These are phyloP conservation scores for Globisporangium camurandrum DNA, from an alignment of 352 stramenopile genomes.

Conservation along the genomic window DNA sequence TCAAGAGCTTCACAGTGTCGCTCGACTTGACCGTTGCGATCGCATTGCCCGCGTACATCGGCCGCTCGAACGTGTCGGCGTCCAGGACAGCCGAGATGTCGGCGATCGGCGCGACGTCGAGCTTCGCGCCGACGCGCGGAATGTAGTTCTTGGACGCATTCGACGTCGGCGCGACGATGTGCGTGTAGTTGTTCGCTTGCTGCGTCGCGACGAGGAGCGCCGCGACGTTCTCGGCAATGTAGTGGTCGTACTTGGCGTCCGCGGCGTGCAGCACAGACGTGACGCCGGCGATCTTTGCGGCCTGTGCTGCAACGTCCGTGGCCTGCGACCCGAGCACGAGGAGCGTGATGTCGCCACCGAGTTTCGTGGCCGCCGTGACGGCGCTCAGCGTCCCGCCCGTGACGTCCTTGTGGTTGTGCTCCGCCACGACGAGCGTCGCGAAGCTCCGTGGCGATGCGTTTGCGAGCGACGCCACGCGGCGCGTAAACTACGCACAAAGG, in stretches of 20 bases:
- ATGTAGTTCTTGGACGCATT: conserved; percentile 97
- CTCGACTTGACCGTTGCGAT: conserved; percentile 87
- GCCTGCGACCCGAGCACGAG: conserved; percentile 70
- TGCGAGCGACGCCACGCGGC: conserved; percentile 32
- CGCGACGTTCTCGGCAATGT: conserved; percentile 83
- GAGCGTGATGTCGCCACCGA: conserved; percentile 76
- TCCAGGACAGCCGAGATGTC: conserved; percentile 91
- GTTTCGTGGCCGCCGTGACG: conserved; percentile 80
- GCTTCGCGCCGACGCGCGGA: conserved; percentile 90
- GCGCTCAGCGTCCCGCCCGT: conserved; percentile 71
- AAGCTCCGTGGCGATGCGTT: conserved; percentile 29
- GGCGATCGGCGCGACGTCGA: conserved; percentile 93
- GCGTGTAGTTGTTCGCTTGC: conserved; percentile 60
- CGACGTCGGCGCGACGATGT: conserved; percentile 93
- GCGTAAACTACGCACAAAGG: conserved; percentile 26
- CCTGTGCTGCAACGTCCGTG: conserved; percentile 43
- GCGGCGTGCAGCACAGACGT: conserved; percentile 74
- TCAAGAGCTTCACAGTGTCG: conserved; percentile 92
- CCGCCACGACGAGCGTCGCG: conserved; percentile 83
- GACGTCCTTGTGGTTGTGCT: conserved; percentile 75
- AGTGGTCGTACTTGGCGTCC: conserved; percentile 86
- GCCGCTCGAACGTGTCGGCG: conserved; percentile 94
- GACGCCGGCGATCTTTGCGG: conserved; percentile 74
- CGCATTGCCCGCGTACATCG: conserved; percentile 82
- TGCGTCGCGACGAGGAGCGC: conserved; percentile 66